Conservation (phyloP, 495 filamentous ascomycete genomes). For the Aspergillus sclerotiicarbonarius region DNA sequence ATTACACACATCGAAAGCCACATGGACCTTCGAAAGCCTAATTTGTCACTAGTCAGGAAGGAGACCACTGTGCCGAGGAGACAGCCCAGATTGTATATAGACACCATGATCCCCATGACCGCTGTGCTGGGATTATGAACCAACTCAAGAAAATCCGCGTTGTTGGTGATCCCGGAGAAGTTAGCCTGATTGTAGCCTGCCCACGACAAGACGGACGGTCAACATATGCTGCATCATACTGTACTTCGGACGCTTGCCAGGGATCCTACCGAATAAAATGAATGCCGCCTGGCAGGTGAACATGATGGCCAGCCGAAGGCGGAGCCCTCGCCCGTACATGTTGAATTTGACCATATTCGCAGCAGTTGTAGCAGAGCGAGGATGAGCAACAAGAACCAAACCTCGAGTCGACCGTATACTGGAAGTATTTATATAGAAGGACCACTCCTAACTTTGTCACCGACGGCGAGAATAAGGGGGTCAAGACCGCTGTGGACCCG, state of each 20-base stretch:
- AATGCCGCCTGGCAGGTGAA: constrained; percentile 40
- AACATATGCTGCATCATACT: constrained; percentile 12
- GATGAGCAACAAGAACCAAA: constrained; percentile 4
- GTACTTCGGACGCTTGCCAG: neutral
- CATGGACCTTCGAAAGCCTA: constrained; percentile 48
- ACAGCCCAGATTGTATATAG: constrained; percentile 53
- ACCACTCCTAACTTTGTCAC: constrained; percentile 13
- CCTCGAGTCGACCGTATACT: constrained; percentile 5
- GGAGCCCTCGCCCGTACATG: constrained; percentile 34
- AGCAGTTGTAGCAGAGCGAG: neutral
- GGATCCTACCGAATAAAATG: constrained; percentile 36
- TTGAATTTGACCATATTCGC: constrained; percentile 27
- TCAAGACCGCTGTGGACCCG: constrained; percentile 8
- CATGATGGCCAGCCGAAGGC: constrained; percentile 37
- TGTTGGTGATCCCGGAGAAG: constrained; percentile 48
- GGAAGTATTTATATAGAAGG: constrained; percentile 14
- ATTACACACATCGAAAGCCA: constrained; percentile 38
- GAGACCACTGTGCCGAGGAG: constrained; percentile 39
- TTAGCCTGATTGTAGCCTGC: constrained; percentile 57
- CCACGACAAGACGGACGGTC: constrained; percentile 1
- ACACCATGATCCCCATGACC: constrained; percentile 45
- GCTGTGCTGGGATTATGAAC: constrained; percentile 40
- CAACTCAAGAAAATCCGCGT: constrained; percentile 44
- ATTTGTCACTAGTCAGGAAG: constrained; percentile 43
- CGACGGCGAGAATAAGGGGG: constrained; percentile 11